These are phyloP conservation scores for Reutealis trisperma DNA, from an alignment of 345 rosid genomes.

Conservation along the genomic window DNA sequence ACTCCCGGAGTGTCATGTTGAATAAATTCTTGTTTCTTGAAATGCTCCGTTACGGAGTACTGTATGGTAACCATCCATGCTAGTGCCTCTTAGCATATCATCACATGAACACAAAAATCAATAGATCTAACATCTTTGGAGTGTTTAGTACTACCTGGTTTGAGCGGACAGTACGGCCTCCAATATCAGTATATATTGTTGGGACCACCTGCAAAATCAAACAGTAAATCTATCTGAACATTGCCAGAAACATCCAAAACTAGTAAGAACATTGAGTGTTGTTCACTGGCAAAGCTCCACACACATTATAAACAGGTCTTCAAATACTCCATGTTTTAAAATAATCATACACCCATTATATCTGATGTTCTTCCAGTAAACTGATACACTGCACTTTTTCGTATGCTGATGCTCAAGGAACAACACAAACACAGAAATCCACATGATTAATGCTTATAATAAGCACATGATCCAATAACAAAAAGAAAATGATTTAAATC, in stretches of 20 bases:
- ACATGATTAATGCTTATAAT: background rate
- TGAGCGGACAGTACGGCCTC: slow-evolving; percentile 41
- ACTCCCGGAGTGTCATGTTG: slow-evolving; percentile 75
- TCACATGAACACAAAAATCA: slow-evolving; percentile 13
- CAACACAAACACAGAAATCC: background rate
- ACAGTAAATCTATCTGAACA: slow-evolving; percentile 8
- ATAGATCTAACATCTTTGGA: background rate
- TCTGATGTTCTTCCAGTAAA: background rate
- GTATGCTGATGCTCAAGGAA: background rate
- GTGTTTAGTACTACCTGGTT: slow-evolving; percentile 30
- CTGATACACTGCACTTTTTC: background rate
- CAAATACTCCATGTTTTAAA: background rate
- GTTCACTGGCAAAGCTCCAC: background rate
- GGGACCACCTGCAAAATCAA: slow-evolving; percentile 76
- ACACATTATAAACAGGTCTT: background rate
- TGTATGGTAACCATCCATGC: slow-evolving; percentile 27
- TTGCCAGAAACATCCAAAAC: background rate
- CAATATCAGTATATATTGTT: slow-evolving; percentile 76
- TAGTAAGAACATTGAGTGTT: background rate
- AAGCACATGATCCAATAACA: background rate
- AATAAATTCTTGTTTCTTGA: slow-evolving; percentile 54
- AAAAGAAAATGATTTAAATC: background rate
- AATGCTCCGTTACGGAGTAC: slow-evolving; percentile 97
- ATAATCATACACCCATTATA: background rate
- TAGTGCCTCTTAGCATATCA: slow-evolving; percentile 13